Base-by-base conservation (phyloP, 495 filamentous ascomycete species). In the Apiosordaria backusii region DNA sequence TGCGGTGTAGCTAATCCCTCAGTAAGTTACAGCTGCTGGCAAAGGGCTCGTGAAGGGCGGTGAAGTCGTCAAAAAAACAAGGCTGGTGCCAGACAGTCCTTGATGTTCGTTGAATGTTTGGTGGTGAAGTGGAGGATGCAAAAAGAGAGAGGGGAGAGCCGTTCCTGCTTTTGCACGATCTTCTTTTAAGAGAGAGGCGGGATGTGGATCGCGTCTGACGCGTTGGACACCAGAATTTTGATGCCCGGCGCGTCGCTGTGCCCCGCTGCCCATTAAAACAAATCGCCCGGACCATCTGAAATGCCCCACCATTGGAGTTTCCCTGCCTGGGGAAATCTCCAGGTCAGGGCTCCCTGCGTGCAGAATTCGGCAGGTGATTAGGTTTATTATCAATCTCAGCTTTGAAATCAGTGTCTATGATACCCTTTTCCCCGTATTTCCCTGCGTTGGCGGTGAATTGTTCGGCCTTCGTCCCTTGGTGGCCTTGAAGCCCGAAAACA, bases 201-300 rank as follows among this genome's bases (percentile, higher is more conserved):
- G 63, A 22, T 35, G 67, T 66, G 68, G 68, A 70, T 45, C 68
- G 68, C 68, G 68, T 67, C 58, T 4, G 57, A 69, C 63, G 63
- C 67, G 68, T 63, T 25, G 24, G 22, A 50, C 50, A 29, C 26
- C 61, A 64, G 62, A 64, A 50, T 66, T 69, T 65, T 64, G 35
- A 15, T 45, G 35, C 35, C 35, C 35, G 65, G 64, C 68, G 68
- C 61, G 64, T 67, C 64, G 57, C 50, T 21, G 35, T 55, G 61
- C 60, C 68, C 67, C 68, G 63, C 63, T 19, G 16, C 61, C 68
- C 58, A 67, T 70, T 67, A 70, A 70, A 69, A 65, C 66, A 69
- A 63, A 55, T 6, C 67, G 64, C 62, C 29, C 9, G 64, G 61
- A 45, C 64, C 60, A 45, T 1, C 26, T 9, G 59, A 10, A n/a